Evolutionary conservation across 352 stramenopile species (phyloP), one percentile per base, ranked within the genome.

Genomic region (Pythium oligandrum): DNA sequence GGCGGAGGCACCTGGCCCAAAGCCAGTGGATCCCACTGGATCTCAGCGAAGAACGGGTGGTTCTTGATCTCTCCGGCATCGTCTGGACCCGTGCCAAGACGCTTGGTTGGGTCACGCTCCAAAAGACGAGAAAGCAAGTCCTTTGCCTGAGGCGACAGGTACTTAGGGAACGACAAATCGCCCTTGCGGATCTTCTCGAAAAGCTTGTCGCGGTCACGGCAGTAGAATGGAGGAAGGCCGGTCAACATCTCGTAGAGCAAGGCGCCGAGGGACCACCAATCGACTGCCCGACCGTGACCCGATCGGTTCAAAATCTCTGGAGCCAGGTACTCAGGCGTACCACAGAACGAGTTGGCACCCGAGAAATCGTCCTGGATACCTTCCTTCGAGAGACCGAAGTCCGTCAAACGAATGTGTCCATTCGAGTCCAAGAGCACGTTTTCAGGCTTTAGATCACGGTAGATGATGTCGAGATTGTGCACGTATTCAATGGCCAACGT

Each of bases 301-400:
- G 82, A 88, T 36, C 96, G 81, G 72, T 98, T 97, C 9, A 99
- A 74, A 70, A 99, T 98, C 86, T 99, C 97, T 6, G 97, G 97
- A n/a, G 97, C 95, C n/a, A 99, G 78, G 72, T 99, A 99, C 75
- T 99, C 96, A 12, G 96, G 96, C 42, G 96, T 99, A 45, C 97
- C 96, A 59, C 93, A 98, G 67, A 99, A 99, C 47, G 90, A 98
- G 59, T 98, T 97, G 26, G 97, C 96, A 42, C 97, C 96, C 4
- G 79, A 92, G 33, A 96, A 96, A 52, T 98, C 95, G 48, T 96
- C 78, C 48, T 90, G 76, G 47, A 90, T 93, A 36, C 79, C 82
- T 61, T 92, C 82, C 54, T 91, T 95, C 42, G 84, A 93, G 7
- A 98, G 78, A 1, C 96, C 97, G 87, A 99, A 99, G 76, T 99